Conservation (phyloP, 495 filamentous ascomycete genomes). For the Daldinia grandis region DNA sequence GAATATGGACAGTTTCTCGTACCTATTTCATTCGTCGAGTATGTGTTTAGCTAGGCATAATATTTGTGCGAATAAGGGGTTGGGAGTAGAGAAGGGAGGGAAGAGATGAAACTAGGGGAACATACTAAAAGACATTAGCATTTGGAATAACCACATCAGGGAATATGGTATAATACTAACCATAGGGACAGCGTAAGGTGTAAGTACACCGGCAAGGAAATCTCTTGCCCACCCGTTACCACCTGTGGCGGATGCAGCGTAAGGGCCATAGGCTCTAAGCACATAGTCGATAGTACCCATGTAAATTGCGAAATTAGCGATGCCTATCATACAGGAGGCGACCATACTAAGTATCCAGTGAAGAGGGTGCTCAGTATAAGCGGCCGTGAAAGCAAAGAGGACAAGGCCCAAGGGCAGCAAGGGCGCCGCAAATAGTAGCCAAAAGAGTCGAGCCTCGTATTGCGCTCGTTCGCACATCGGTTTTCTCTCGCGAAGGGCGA, state of each 20-base stretch:
- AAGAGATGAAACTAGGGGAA: slow-evolving; percentile 29
- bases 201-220: slow-evolving; percentile 73
- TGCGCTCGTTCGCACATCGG: slow-evolving; percentile 64
- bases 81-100: slow-evolving; percentile 57
- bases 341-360: slow-evolving; percentile 74
- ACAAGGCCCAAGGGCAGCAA: slow-evolving; percentile 68
- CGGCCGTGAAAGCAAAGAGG: slow-evolving; percentile 71
- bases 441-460: slow-evolving; percentile 69
- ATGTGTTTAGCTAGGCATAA: neutral
- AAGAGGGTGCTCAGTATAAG: slow-evolving; percentile 62
- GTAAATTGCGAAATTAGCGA: slow-evolving; percentile 75
- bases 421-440: slow-evolving; percentile 65
- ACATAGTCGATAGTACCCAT: slow-evolving; percentile 83
- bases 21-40: slow-evolving; percentile 1
- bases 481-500: slow-evolving; percentile 53
- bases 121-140: slow-evolving; percentile 26
- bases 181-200: slow-evolving; percentile 69
- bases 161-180: neutral
- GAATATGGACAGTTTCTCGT: slow-evolving; percentile 61
- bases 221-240: slow-evolving; percentile 77
- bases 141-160: too few relatives aligned
- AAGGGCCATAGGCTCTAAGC: slow-evolving; percentile 74
- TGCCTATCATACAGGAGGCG: slow-evolving; percentile 70
- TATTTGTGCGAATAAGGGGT: slow-evolving; percentile 43
- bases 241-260: slow-evolving; percentile 76